Base-by-base conservation (phyloP, 2,329 filamentous ascomycete species). In the Scedosporium minutisporum region DNA sequence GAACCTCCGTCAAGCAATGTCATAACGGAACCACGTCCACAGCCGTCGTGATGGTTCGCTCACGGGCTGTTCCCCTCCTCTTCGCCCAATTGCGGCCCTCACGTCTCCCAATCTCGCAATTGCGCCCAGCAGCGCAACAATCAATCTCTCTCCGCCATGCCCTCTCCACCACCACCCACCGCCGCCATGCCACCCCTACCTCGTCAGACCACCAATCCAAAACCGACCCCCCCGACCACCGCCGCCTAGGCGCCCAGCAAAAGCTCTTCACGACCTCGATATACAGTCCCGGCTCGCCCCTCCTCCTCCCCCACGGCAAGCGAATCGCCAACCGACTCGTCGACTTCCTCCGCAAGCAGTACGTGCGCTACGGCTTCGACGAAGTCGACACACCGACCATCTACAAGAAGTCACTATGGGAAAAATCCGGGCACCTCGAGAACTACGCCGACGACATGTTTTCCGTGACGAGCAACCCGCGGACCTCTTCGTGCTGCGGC, bases 361-460 rank as follows among this genome's bases (percentile, higher is more conserved):
- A 96, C 70, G 84, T 88, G 27, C 84, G 87, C 66, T 95, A 93
- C 74, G 91, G 91, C 64, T 96, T 93, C 72, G 83, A 92, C 67
- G 91, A 96, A 73, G 91, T 96, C 66, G 87, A 96, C 68, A 95
- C 91, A 6, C 91, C 92, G 1, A 95, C 87, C 58, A 95, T 96
- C 70, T 96, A 95, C 79, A 96, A 96, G 71, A 90, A 90, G 72
- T 87, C 89, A 5, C 77, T 96, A 33, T 96, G 91, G 92, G 86
- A 90, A 69, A 87, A 87, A 67, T 95, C 90, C 0, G 91, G 91
- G 2, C 91, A 96, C 68, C 86, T 93, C 80, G 87, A 93, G 62
- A 96, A 96, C 72, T 96, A 96, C 76, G 87, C 90, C 64, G 88
- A 96, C 69, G 91, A 96, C 70, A 96, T 96, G 92, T 96, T 93